Evolutionary conservation across 305 asterid genomes (phyloP).

Genomic region (Solanum chacoense): DNA sequence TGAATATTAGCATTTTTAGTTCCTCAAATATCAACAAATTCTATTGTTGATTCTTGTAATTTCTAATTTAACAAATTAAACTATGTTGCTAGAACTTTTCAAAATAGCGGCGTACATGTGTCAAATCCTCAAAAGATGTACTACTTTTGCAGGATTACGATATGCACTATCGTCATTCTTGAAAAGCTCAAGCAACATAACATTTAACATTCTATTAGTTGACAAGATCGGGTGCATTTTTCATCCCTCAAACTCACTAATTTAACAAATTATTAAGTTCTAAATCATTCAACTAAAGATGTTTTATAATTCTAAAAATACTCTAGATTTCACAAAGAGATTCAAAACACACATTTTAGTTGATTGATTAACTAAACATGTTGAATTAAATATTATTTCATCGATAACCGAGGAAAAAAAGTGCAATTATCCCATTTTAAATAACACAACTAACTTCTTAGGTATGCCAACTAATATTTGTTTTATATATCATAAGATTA

Average conservation of each 20-base stretch:
- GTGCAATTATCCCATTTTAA: not conserved
- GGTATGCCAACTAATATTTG: not conserved
- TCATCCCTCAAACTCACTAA: not conserved
- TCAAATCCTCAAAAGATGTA: not conserved
- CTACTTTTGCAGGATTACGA: not conserved
- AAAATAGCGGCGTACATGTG: rapidly evolving
- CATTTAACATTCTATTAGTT: not conserved
- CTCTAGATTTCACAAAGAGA: not conserved
- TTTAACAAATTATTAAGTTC: no score
- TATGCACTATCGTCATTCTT: not conserved
- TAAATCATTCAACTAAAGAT: not conserved
- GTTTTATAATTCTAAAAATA: not conserved
- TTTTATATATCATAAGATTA: not conserved
- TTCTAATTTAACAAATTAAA: not conserved
- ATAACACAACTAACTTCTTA: not conserved
- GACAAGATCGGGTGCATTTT: not conserved
- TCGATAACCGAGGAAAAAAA: no score
- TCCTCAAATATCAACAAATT: not conserved
- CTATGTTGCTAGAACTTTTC: not conserved
- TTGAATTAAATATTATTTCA: not conserved
- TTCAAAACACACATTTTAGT: not conserved
- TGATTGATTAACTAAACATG: not conserved
- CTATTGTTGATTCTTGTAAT: not conserved
- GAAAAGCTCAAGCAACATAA: not conserved
- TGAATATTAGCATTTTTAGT: not conserved